Conservation (phyloP, 306 rosid genomes). For the Fagus sylvatica region DNA sequence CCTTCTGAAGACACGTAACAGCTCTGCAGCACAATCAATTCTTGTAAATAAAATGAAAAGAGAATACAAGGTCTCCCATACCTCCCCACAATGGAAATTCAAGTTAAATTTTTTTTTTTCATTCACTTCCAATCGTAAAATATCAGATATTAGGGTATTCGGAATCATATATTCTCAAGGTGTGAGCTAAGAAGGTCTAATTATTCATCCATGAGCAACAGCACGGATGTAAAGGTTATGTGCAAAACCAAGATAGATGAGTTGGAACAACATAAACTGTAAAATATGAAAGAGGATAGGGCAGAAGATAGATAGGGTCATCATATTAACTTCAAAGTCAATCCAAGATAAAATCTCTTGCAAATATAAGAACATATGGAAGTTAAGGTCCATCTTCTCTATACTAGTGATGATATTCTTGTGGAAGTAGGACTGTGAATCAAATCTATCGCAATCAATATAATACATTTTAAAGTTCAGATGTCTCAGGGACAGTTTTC, state of each 20-base stretch:
- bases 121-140: not conserved
- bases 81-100: not conserved
- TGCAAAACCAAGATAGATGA: not conserved
- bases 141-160: not conserved
- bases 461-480: not conserved
- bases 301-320: not conserved
- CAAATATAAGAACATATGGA: not conserved
- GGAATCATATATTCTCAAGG: not conserved
- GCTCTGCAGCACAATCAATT: conserved; percentile 58
- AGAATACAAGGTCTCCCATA: conserved; percentile 1
- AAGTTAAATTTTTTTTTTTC: not conserved
- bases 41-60: conserved; percentile 22
- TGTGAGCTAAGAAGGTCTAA: not conserved
- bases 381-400: not conserved
- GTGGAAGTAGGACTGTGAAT: not conserved
- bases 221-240: not conserved
- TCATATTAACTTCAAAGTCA: not conserved
- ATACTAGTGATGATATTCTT: not conserved
- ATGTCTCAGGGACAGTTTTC: not conserved
- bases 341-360: not conserved
- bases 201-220: not conserved
- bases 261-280: not conserved
- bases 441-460: not conserved
- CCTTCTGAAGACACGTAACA: conserved; percentile 82
- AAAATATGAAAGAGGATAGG: not conserved